Conservation (phyloP, 345 rosid genomes). For the Eucalyptus sideroxylon region DNA sequence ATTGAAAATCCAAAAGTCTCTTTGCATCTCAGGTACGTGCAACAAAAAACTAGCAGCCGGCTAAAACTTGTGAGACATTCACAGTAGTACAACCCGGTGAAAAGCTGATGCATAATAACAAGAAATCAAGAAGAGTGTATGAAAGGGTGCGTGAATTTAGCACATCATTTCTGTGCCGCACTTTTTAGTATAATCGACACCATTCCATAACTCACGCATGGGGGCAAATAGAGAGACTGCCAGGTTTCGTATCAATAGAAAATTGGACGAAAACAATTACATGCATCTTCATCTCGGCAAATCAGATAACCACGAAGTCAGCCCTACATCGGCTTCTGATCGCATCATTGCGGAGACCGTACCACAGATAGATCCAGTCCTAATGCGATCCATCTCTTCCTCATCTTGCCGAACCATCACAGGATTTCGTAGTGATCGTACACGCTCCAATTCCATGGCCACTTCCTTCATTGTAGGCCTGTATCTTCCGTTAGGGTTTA, state of each 20-base stretch:
- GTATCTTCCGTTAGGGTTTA: not conserved
- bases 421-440: not conserved
- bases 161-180: not conserved
- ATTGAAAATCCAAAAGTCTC: not conserved
- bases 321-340: not conserved
- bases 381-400: not conserved
- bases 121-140: not conserved
- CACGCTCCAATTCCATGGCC: not conserved
- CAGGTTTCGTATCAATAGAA: not conserved
- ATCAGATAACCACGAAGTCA: not conserved
- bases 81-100: not conserved
- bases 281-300: not conserved
- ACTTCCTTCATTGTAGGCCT: constrained; percentile 12
- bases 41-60: not conserved
- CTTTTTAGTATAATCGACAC: not conserved
- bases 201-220: not conserved
- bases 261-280: not conserved
- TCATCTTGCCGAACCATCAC: not conserved
- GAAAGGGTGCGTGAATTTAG: not conserved
- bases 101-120: not conserved
- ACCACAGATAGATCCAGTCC: not conserved
- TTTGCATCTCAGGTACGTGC: not conserved
- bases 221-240: not conserved
- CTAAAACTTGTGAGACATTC: not conserved
- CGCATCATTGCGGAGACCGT: not conserved